These are phyloP conservation scores for Boletus sensibilis DNA, from an alignment of 768 basidiomycete species.

Conservation along the genomic window DNA sequence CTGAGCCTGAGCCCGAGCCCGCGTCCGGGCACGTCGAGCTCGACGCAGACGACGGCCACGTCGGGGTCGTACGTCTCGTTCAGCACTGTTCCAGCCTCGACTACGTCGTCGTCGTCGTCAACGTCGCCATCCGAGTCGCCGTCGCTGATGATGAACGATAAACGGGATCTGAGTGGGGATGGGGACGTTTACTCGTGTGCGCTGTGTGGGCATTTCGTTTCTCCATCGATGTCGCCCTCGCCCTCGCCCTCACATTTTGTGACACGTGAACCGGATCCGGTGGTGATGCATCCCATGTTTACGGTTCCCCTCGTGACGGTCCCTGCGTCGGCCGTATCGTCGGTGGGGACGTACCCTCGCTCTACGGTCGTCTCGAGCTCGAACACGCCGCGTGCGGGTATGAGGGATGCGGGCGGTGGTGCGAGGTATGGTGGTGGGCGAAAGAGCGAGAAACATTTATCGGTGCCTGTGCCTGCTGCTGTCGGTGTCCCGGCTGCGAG, in stretches of 20 bases:
- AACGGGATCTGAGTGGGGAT: not conserved
- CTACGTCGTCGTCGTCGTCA: slow-evolving; percentile 8
- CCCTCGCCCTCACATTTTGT: not conserved
- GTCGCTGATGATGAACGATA: not conserved
- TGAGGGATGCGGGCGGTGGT: not conserved
- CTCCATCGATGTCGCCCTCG: not conserved
- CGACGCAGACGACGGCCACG: slow-evolving; percentile 22
- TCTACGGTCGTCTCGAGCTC: not conserved
- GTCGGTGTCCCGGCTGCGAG: not conserved
- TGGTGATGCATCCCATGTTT: slow-evolving; percentile 30
- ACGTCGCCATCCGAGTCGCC: slow-evolving; percentile 21
- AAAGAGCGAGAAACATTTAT: not conserved
- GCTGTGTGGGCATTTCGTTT: slow-evolving; percentile 19
- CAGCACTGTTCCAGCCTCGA: slow-evolving; percentile 20
- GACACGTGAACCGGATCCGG: not conserved
- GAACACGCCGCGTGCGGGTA: not conserved
- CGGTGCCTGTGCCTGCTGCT: not conserved
- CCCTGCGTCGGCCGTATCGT: slow-evolving; percentile 3
- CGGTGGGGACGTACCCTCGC: not conserved
- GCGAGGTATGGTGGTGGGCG: not conserved
- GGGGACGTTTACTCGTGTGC: slow-evolving; percentile 7
- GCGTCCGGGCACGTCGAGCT: slow-evolving; percentile 22
- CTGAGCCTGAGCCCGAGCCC: not conserved
- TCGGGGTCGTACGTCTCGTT: slow-evolving; percentile 24
- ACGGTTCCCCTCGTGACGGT: slow-evolving; percentile 29